These are phyloP conservation scores for Metschnikowia kunwiensis DNA, from an alignment of 805 yeast genomes.

Conservation along the genomic window DNA sequence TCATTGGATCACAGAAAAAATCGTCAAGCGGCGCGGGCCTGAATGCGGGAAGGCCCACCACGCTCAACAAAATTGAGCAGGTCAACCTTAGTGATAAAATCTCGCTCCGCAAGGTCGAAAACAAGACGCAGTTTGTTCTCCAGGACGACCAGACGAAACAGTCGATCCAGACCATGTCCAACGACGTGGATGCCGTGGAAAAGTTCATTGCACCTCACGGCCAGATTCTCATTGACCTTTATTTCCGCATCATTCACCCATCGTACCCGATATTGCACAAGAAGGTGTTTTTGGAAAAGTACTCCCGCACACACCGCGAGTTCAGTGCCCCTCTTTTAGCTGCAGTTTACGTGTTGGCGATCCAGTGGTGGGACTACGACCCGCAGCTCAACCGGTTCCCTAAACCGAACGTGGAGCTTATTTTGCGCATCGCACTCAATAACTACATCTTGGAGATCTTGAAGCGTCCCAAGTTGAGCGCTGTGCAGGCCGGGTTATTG, in stretches of 20 bases:
- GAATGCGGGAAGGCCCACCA: conserved; percentile 7
- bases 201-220: conserved; percentile 91
- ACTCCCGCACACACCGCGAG: conserved; percentile 85
- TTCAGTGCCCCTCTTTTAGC: conserved; percentile 89
- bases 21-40: conserved; percentile 22
- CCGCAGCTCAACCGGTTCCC: conserved; percentile 71
- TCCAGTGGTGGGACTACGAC: conserved; percentile 93
- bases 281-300: conserved; percentile 86
- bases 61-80: conserved; percentile 61
- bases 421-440: conserved; percentile 51
- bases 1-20: conserved; percentile 39
- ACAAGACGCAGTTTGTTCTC: conserved; percentile 69
- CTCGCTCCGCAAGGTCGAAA: conserved; percentile 75
- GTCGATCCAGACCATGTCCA: conserved; percentile 63
- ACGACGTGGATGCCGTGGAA: conserved; percentile 81
- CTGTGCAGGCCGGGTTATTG: conserved; percentile 85
- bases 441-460: conserved; percentile 72
- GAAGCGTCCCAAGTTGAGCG: conserved; percentile 84
- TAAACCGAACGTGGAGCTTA: conserved; percentile 66
- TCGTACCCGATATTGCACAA: conserved; percentile 89
- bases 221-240: conserved; percentile 69
- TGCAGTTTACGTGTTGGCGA: conserved; percentile 82
- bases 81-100: conserved; percentile 66
- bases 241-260: conserved; percentile 85
- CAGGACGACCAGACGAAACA: conserved; percentile 78